A percentile compares a stretch with the other conserved stretches of the same genome.
Conservation (phyloP, 1,139 yeast species). For the Saccharomyces hybrid region DNA sequence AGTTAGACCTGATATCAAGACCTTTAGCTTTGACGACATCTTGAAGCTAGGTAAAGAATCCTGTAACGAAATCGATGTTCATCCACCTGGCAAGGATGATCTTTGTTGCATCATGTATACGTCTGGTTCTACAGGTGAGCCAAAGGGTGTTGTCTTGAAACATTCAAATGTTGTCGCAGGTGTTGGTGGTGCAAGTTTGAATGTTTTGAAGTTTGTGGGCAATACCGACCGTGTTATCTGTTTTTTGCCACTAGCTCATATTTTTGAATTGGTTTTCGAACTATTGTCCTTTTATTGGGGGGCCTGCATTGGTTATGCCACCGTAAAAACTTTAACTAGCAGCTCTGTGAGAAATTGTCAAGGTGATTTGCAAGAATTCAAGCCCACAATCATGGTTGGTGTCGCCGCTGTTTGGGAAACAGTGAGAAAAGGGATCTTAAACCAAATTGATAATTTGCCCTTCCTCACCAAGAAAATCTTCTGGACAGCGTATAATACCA, state of each 20-base stretch:
- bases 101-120: conserved; percentile 94
- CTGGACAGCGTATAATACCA: conserved; percentile 82
- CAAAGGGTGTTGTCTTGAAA: conserved; percentile 89
- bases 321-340: conserved; percentile 85
- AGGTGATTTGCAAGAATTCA: conserved; percentile 80
- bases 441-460: conserved; percentile 65
- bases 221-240: conserved; percentile 67
- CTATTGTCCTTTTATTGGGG: conserved; percentile 82
- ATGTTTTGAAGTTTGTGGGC: conserved; percentile 47
- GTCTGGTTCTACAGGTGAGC: conserved; percentile 95
- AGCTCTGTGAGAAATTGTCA: conserved; percentile 74
- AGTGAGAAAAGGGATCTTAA: conserved; percentile 83
- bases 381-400: conserved; percentile 95
- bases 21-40: conserved; percentile 61
- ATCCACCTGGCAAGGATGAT: conserved; percentile 61
- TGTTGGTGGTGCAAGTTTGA: conserved; percentile 68
- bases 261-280: conserved; percentile 88
- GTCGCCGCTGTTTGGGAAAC: conserved; percentile 99
- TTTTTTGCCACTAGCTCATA: conserved; percentile 92
- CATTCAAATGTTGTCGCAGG: conserved; percentile 79
- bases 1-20: conserved; percentile 64
- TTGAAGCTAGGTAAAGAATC: conserved; percentile 52
- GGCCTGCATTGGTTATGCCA: conserved; percentile 81
- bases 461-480: conserved; percentile 66
- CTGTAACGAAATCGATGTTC: conserved; percentile 29